Evolutionary conservation across 169 alveolate species (phyloP), one percentile per base, ranked within the genome.

Genomic region (Plasmodium ovale): DNA sequence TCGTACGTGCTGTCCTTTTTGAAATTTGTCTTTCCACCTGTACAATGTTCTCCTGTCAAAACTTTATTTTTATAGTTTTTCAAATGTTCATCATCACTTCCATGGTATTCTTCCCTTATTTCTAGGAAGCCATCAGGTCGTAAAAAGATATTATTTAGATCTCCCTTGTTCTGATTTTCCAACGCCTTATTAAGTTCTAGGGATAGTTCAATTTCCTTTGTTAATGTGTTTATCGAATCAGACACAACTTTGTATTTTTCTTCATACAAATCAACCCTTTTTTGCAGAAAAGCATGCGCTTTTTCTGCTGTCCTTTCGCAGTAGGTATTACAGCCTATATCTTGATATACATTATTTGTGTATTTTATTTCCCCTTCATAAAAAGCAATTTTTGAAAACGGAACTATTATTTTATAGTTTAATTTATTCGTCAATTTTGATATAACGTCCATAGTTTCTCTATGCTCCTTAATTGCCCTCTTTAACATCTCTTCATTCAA

Each of bases 281-380:
- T 74, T 74, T 74, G 25, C 3, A 74, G 31, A 74, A 23, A 44
- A 0, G n/a, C 49, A 35, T 74, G 14, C 1, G 88, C 88, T 19
- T 74, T 59, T 39, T 74, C 53, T 42, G 88, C 23, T 59, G 88
- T 74, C 47, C 88, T 74, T 42, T 74, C 88, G 23, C 88, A 74
- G 14, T 59, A 74, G 5, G 88, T 74, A 53, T 74, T 74, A 35
- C 88, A 74, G 1, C 88, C 88, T 0, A 74, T 74, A 27, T 74
- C 31, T 49, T 74, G 88, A 35, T 74, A 74, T 7, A 74, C 35
- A 23, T 74, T 74, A 37, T 74, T 74, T 6, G 88, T 74, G 29
- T 74, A 74, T 74, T 74, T 74, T 39, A 74, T 62, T 74, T 74
- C 42, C 10, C 88, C 88, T 74, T 74, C 88, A 44, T 59, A 74